Evolutionary conservation across 768 basidiomycete genomes (phyloP).

Genomic region (Mrakia frigida): DNA sequence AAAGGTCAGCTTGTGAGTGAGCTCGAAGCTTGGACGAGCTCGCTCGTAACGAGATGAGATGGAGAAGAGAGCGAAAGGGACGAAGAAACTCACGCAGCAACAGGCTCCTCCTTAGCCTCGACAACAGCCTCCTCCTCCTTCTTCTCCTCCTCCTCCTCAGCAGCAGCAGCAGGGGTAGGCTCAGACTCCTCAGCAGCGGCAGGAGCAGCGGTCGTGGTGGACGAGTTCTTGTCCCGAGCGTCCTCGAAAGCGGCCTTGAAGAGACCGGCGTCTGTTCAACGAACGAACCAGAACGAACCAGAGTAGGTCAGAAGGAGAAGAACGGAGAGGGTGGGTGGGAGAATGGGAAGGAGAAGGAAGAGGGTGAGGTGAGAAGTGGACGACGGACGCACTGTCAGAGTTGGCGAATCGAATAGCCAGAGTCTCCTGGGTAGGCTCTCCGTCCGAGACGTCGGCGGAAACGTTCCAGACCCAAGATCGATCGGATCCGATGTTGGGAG

Average conservation of each 20-base stretch:
- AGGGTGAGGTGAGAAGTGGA: slow-evolving; percentile 17
- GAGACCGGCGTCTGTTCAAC: slow-evolving; percentile 64
- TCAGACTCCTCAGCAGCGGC: slow-evolving; percentile 15
- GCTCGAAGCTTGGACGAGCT: no score
- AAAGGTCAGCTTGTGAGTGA: background rate
- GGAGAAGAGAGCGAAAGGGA: background rate
- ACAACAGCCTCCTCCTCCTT: slow-evolving; percentile 19
- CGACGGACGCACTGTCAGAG: slow-evolving; percentile 67
- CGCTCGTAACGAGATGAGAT: background rate
- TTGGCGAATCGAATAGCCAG: slow-evolving; percentile 98
- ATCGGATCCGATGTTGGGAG: slow-evolving; percentile 97
- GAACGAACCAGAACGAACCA: background rate
- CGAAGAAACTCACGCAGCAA: slow-evolving; percentile 9
- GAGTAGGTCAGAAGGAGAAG: background rate
- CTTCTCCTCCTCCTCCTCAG: slow-evolving; percentile 23
- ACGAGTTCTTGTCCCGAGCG: slow-evolving; percentile 55
- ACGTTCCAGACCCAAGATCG: slow-evolving; percentile 99
- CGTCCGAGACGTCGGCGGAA: slow-evolving; percentile 87
- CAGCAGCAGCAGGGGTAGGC: background rate
- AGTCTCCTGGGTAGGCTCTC: slow-evolving; percentile 83
- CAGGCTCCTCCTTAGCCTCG: background rate
- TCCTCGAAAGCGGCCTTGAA: slow-evolving; percentile 88
- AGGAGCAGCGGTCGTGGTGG: background rate
- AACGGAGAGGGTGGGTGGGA: background rate
- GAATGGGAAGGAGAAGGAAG: background rate